Evolutionary conservation across 1,284 basidiomycete species (phyloP), one percentile per base, ranked within the genome.

Genomic region (Austroboletus sp.): DNA sequence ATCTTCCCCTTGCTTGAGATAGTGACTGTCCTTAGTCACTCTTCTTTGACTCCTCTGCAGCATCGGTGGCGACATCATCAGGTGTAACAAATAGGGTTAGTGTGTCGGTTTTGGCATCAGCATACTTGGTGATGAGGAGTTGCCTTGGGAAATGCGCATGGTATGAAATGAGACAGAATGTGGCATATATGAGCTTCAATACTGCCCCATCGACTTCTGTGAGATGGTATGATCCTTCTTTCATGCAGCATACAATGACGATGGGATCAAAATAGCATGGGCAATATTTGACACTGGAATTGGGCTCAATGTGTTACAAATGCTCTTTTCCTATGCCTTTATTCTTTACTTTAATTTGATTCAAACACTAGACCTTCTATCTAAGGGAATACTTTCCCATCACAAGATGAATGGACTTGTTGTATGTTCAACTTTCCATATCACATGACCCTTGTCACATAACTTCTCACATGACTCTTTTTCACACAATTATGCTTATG

Each of bases 251-350:
- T 2, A 70, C 29, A 0, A 70, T 57, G 1, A 67, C 48, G 37
- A 62, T 53, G 0, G 65, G 68, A 0, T 68, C 61, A 2, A 62
- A 34, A 29, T 67, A 69, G 9, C 53, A 46, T 0, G 59, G 55
- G 9, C 52, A 45, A 30, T 53, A 56, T 44, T 70, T 69, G 5
- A 45, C 30, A 29, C 60, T 58, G 0, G 63, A 45, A 0, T 48
- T 46, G 2, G 43, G 51, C 21, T 69, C 55, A 5, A 67, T 54
- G 5, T 43, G 36, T 0, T n/a, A n/a, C n/a, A n/a, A n/a, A n/a
- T n/a, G n/a, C n/a, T n/a, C n/a, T n/a, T n/a, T n/a, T n/a, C n/a
- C n/a, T n/a, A n/a, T n/a, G n/a, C n/a, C n/a, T n/a, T n/a, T n/a
- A n/a, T n/a, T n/a, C n/a, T n/a, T n/a, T n/a, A n/a, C n/a, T n/a